Evolutionary conservation across 306 rosid genomes (phyloP), one percentile per base, ranked within the genome.

Genomic region (Pyrus betulifolia): DNA sequence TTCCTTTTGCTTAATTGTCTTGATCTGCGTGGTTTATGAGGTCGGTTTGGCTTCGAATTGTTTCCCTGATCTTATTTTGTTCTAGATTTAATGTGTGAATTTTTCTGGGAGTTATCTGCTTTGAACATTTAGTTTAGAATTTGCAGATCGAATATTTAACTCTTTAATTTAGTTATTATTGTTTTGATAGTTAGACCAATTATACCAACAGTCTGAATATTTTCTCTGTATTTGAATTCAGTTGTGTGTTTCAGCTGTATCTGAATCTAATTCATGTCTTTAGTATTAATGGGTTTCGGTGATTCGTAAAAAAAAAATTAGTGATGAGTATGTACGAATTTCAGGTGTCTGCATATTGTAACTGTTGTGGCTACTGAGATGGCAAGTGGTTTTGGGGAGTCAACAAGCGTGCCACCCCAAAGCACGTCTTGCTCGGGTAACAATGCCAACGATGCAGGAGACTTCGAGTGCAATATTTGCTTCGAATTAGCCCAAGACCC

Each of bases 401-500:
- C 96, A 25, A 81, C 85, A 0, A 87, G 79, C 30, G 73, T 82
- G n/a, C 84, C 89, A 49, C 63, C 82, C 30, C 89, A 88, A 45
- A 90, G 68, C 79, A 83, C 86, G 35, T 88, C 90, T 27, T 87
- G 83, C 79, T 85, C 88, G 0, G 85, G 85, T 46, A 84, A 71
- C 44, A 80, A 75, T 73, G 67, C 79, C 19, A 89, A 88, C 69
- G 96, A 95, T 12, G 85, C 87, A 1, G 97, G 93, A 8, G 93
- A 92, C 83, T 95, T 95, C 12, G 97, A 95, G 76, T 95, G 99
- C 89, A 95, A 95, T 81, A 92, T 95, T 40, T 95, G 99, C 86
- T 89, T 95, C 9, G 99, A 95, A 55, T 78, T 95, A 78, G 97
- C 97, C 4, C 97, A 92, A 62, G 97, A 95, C 12, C 97, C 99